Base-by-base conservation (phyloP, 2,329 filamentous ascomycete genomes). In the Penicillium sp. region DNA sequence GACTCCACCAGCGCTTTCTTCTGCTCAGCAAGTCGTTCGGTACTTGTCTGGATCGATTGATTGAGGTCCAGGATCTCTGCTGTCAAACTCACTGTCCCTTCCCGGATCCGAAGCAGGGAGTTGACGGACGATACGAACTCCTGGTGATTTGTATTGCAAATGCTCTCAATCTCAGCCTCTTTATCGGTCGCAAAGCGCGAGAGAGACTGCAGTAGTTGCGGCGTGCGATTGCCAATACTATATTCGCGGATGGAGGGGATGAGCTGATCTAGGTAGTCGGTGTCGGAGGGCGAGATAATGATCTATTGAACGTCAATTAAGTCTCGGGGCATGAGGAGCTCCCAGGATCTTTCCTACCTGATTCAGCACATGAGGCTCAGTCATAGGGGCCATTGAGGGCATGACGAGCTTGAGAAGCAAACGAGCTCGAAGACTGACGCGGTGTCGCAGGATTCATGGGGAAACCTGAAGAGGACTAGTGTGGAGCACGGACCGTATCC, bases 1-100 rank as follows among this genome's bases (percentile, higher is more conserved):
- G 92, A 96, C 66, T 97, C 91, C 24, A 99, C 94, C 29, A 99
- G 79, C 2, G 88, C 89, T 71, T 92, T 92, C 75, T 99, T 99
- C 74, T 97, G 93, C 66, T 90, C 88, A 0, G 93, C 93, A 33
- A 99, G 79, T 70, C 91, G 92, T 76, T 97, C 91, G 0, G 94
- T 97, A 69, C 92, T 97, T 43, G 87, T 82, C 74, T 97, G 93
- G 49, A 99, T 97, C 7, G 91, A 95, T 70, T 95, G 88, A 67
- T 96, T 97, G 52, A 99, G 81, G 62, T 90, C 85, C 57, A 99
- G 78, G 53, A 99, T 97, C 71, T 99, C 93, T 36, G 87, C 84
- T 1, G 93, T 97, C 65, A 99, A 78, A 42, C 84, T 81, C 38
- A 96, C 90, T 0, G 93, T 97, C 38, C 90, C 91, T 71, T 96